phyloP scores from a whole-genome alignment of 106 monocot genomes.

The Allium fistulosum region DNA sequence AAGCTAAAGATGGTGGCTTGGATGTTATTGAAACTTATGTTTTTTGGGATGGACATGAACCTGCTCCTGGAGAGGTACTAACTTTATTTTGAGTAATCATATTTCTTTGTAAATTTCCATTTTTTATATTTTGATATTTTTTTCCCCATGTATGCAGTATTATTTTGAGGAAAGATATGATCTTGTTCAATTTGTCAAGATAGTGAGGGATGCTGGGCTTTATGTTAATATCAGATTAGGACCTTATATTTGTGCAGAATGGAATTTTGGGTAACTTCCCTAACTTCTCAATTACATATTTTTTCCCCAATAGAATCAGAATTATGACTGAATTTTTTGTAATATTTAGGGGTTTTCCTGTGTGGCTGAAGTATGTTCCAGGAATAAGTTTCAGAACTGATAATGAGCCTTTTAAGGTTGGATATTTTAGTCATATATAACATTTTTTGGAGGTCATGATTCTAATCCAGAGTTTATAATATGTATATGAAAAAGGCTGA shows the following conservation, averaged over 20 bases:
- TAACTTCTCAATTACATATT: not conserved
- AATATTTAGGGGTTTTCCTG: constrained; percentile 68
- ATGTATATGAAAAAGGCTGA: constrained; percentile 30
- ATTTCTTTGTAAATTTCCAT: not conserved
- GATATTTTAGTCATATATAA: not conserved
- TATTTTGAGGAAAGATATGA: constrained; percentile 80
- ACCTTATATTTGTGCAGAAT: constrained; percentile 91
- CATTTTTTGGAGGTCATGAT: too few relatives aligned
- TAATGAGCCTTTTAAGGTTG: constrained; percentile 93
- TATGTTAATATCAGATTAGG: constrained; percentile 90
- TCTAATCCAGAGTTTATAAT: too few relatives aligned
- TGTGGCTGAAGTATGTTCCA: constrained; percentile 86
- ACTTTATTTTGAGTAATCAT: not conserved
- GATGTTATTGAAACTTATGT: constrained; percentile 86
- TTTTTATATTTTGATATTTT: not conserved
- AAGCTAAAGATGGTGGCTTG: constrained; percentile 82
- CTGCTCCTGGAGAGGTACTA: constrained; percentile 61
- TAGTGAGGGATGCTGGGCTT: constrained; percentile 81
- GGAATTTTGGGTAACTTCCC: constrained; percentile 91
- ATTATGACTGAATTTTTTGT: not conserved
- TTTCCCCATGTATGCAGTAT: constrained; percentile 33
- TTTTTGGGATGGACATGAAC: constrained; percentile 87
- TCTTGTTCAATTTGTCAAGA: constrained; percentile 73
- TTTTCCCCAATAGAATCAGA: too few relatives aligned
- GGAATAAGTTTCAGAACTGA: constrained; percentile 95